A percentile compares a stretch with the other conserved stretches of the same genome.
Evolutionary conservation across 192 early-diverging fungal species (phyloP).

Genomic region (Jimgerdemannia flammicorona): DNA sequence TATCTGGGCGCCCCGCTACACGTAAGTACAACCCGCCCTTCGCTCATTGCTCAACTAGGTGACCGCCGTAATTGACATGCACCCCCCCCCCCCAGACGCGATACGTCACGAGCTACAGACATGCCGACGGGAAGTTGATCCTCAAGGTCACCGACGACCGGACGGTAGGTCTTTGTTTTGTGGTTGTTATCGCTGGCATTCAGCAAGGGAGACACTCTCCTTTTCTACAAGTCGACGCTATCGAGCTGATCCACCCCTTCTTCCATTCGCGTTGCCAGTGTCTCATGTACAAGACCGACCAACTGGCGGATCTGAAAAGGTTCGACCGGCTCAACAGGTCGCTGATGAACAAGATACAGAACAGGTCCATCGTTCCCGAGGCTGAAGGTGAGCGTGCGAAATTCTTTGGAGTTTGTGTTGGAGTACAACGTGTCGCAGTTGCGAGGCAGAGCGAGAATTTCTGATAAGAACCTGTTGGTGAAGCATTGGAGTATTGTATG

Average conservation of each 20-base stretch:
- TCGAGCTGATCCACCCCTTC: not conserved
- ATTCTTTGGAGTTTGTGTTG: too few species aligned
- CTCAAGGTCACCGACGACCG: slow-evolving; percentile 74
- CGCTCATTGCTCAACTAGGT: too few species aligned
- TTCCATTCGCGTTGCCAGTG: slow-evolving; percentile 15
- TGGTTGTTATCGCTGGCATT: too few species aligned
- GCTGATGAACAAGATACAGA: slow-evolving; percentile 71
- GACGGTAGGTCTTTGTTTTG: slow-evolving; percentile 40
- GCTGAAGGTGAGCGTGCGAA: not conserved
- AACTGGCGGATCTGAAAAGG: slow-evolving; percentile 64
- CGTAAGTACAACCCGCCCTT: slow-evolving; percentile 30
- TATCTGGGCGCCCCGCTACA: slow-evolving; percentile 54
- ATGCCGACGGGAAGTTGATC: slow-evolving; percentile 63
- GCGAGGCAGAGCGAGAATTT: too few species aligned
- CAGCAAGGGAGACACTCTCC: not conserved
- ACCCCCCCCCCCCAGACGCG: slow-evolving; percentile 46
- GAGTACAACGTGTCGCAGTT: too few species aligned
- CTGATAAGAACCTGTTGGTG: too few species aligned
- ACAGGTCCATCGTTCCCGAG: slow-evolving; percentile 12
- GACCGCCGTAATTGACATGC: not conserved
- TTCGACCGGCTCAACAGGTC: slow-evolving; percentile 63
- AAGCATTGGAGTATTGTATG: too few species aligned
- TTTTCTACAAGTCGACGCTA: not conserved
- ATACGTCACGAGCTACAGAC: slow-evolving; percentile 63
- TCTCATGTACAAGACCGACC: slow-evolving; percentile 67